Base-by-base conservation (phyloP, 139 green algal genomes). In the Coelastrella sp. region DNA sequence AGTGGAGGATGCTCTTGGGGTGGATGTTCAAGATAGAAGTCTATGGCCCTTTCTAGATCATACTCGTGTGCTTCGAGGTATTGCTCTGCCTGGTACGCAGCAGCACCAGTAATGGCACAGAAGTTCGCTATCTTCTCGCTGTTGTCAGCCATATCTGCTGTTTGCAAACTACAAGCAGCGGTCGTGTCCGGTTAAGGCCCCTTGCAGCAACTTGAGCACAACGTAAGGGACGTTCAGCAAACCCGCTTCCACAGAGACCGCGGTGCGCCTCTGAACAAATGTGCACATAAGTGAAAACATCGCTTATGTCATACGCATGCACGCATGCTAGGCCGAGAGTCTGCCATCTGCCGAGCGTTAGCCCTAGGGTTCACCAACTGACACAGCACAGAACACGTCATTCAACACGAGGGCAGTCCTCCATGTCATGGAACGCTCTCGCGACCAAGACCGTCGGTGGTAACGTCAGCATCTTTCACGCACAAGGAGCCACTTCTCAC, bases 21-120 rank as follows among this genome's bases (percentile, higher is more conserved):
- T 11, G 91, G 90, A 22, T 92, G 87, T 7, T 94, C 85, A 11
- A 92, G 86, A 60, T 83, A 92, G 64, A 91, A 92, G 14, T 94
- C 89, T 0, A 59, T 84, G 5, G 89, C 90, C 6, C 82, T 80
- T 65, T 94, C 90, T 14, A 95, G 60, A 66, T 94, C 89, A 73
- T 92, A 92, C 14, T 90, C 91, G n/a, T 91, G 89, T 5, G 92
- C 92, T 64, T 91, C 89, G 0, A 96, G 77, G 10, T 94, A 91
- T 77, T 96, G 89, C 19, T 92, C 80, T 2, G 92, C 92, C 5
- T 92, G 87, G 6, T 86, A 32, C 0, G 86, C 74, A 22, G 87
- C 57, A 2, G 88, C 90, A 4, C 90, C 92, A 0, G 92, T 95
- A 16, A 95, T 92, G 3, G 4, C 68, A 13, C 65, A 89, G 75